Evolutionary conservation across 495 filamentous ascomycete species (phyloP).

Genomic region (Aspergillus indologenus): DNA sequence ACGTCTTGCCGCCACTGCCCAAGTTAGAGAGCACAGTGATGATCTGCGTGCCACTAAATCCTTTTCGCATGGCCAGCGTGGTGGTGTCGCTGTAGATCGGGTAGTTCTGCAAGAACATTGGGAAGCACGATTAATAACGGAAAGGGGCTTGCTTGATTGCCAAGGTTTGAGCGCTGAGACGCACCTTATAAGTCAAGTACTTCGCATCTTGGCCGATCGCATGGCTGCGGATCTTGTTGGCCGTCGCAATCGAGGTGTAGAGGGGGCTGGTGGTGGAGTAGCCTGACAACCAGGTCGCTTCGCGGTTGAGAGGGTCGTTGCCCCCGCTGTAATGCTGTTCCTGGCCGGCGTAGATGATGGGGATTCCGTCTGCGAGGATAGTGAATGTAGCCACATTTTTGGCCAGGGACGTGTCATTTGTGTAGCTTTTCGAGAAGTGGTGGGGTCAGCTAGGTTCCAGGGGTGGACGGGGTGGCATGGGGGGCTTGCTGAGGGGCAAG

Average conservation of each 20-base stretch:
- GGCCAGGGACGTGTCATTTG: constrained; percentile 48
- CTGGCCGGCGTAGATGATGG: constrained; percentile 67
- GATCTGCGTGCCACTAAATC: constrained; percentile 49
- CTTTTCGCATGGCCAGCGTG: constrained; percentile 66
- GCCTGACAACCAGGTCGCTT: constrained; percentile 68
- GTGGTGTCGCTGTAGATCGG: constrained; percentile 54
- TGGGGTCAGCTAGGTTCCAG: neutral
- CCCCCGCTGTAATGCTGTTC: constrained; percentile 70
- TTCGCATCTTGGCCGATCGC: constrained; percentile 12
- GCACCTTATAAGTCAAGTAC: constrained; percentile 17
- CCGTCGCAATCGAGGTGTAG: constrained; percentile 11
- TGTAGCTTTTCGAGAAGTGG: constrained; percentile 40
- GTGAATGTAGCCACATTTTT: constrained; percentile 70
- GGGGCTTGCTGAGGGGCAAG: too few relatives aligned
- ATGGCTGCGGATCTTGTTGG: constrained; percentile 19
- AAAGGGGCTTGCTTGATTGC: too few relatives aligned
- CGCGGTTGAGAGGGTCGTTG: constrained; percentile 65
- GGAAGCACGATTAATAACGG: neutral
- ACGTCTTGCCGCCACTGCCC: constrained; percentile 44
- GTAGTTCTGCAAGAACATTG: constrained; percentile 32
- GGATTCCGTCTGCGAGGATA: constrained; percentile 67
- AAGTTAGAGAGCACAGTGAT: constrained; percentile 61
- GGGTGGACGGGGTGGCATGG: neutral
- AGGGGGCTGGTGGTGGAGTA: constrained; percentile 47
- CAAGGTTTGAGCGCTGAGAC: neutral